Conservation (phyloP, 768 basidiomycete species). For the Gautieria morchelliformis region DNA sequence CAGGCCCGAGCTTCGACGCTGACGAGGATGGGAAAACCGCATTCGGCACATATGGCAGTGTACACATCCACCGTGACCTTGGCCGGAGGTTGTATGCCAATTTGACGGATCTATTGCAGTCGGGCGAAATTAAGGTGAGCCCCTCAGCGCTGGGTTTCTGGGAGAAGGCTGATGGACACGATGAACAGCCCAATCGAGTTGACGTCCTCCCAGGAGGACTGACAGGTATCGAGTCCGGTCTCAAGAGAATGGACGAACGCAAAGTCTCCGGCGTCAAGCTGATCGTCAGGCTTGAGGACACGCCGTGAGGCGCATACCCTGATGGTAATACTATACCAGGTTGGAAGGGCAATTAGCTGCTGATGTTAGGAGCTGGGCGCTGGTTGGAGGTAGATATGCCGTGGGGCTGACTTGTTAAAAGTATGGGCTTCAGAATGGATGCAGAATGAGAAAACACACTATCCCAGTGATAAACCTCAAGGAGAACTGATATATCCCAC, state of each 20-base stretch:
- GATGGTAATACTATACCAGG: no score
- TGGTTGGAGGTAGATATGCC: no score
- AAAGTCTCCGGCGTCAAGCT: constrained; percentile 37
- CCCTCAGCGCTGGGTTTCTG: no score
- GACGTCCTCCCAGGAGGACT: constrained; percentile 36
- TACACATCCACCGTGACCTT: constrained; percentile 9
- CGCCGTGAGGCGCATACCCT: background rate
- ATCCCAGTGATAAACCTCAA: no score
- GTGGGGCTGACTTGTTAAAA: no score
- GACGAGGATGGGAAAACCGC: constrained; percentile 9
- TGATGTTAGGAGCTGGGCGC: no score
- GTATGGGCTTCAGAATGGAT: no score
- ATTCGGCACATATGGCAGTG: constrained; percentile 4
- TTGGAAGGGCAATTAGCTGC: no score
- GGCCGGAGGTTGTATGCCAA: constrained; percentile 5
- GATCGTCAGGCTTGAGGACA: constrained; percentile 31
- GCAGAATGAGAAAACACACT: no score
- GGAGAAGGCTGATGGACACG: no score
- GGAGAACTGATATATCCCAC: no score
- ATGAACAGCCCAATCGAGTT: constrained; percentile 27
- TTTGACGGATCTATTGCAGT: background rate
- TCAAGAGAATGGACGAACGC: constrained; percentile 27
- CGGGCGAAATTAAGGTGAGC: background rate
- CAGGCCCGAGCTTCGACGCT: background rate
- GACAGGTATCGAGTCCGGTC: constrained; percentile 25